Percentiles rank a stretch among this genome's conserved stretches.
phyloP scores from a whole-genome alignment of 2,329 filamentous ascomycete genomes.

The Pyrenophora tritici-repentis region DNA sequence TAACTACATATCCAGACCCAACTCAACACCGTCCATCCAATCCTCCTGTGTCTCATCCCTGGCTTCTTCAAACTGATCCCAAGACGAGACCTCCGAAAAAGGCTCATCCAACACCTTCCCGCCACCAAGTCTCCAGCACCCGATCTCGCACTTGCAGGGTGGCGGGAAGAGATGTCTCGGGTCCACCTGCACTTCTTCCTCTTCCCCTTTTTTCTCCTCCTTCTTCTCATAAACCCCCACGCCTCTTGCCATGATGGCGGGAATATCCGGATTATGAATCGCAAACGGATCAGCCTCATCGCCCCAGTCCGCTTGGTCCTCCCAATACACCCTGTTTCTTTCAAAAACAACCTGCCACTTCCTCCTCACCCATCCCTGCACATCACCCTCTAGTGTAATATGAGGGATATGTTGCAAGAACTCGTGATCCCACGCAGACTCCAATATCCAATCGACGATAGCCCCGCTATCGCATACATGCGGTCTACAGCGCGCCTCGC shows the following conservation, averaged over 20 bases:
- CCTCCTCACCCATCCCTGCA: constrained; percentile 22
- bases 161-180: neutral
- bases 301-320: no score
- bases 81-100: no score
- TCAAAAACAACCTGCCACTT: constrained; percentile 22
- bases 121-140: neutral
- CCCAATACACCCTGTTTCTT: neutral
- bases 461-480: neutral
- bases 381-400: constrained; percentile 7
- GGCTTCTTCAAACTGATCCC: no score
- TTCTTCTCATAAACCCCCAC: no score
- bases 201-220: neutral
- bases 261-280: neutral
- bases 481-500: neutral
- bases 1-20: neutral
- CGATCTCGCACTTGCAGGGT: neutral
- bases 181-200: neutral
- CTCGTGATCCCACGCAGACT: neutral
- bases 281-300: neutral
- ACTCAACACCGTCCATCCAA: neutral
- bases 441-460: neutral
- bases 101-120: neutral
- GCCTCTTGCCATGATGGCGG: no score
- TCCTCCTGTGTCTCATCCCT: neutral
- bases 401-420: neutral